Base-by-base conservation (phyloP, 2,329 filamentous ascomycete species). In the Akanthomyces dipterigenus region DNA sequence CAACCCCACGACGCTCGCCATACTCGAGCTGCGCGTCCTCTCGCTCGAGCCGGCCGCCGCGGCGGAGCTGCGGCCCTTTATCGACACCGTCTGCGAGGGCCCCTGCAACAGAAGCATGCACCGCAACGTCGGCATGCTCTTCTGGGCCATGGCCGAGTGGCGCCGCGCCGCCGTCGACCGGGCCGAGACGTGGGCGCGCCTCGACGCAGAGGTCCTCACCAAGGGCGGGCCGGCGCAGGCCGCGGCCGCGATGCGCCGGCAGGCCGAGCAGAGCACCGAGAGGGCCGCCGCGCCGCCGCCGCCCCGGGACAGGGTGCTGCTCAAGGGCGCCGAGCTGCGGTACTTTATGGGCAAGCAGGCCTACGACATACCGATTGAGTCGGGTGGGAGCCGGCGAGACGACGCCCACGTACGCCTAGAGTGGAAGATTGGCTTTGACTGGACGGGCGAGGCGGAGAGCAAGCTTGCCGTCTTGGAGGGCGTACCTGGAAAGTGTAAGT, bases 91-190 rank as follows among this genome's bases (percentile, higher is more conserved):
- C 16, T 73, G 64, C 71, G 68, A 65, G 63, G 74, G 66, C 63
- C 48, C 36, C 7, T 73, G 67, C 70, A 70, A 74, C 73, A 77
- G 78, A n/a, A 77, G 77, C 0, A 73, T 83, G 64, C 75, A 77
- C 8, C 77, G 78, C 40, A 88, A 90, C 63, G 71, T 89, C 0
- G 80, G 80, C 22, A 78, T 86, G 6, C 67, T 88, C 0, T 80
- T 81, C 5, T 90, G 87, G 86, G 87, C 86, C 0, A 85, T 90
- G 78, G 80, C 81, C 14, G 85, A 88, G 55, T 90, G 88, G 84
- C 80, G 86, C 63, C 82, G 86, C 3, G 71, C 87, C 1, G 83
- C 86, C 0, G 74, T 80, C 9, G 79, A 81, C 58, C 77, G 88
- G 8, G 88, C 88, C 0, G 76, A 75, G n/a, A 82, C 87, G 60